Evolutionary conservation across 805 yeast species (phyloP).

Genomic region (Millerozyma acaciae): DNA sequence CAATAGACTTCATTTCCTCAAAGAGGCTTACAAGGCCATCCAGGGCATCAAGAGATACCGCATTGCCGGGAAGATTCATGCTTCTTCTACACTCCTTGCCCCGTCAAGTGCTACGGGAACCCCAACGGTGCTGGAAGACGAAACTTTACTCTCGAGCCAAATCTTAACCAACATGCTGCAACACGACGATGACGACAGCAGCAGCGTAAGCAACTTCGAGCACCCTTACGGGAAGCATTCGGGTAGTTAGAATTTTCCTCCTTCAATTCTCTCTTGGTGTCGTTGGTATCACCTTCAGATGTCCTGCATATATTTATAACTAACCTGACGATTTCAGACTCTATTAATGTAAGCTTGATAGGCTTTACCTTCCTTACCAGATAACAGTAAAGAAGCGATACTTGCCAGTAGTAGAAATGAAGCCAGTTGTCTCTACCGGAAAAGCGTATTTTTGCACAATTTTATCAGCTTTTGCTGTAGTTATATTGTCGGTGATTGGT

Average conservation of each 20-base stretch:
- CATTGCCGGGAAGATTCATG: slow-evolving; percentile 4
- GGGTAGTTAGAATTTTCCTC: too few species aligned
- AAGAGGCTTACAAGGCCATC: slow-evolving; percentile 24
- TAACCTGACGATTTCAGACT: too few species aligned
- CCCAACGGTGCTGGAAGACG: slow-evolving; percentile 9
- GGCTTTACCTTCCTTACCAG: too few species aligned
- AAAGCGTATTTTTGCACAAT: slow-evolving; percentile 96
- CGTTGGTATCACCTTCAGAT: too few species aligned
- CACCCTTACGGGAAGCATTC: not conserved
- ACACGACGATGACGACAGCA: slow-evolving; percentile 15
- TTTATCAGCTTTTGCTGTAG: slow-evolving; percentile 86
- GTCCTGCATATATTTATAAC: too few species aligned
- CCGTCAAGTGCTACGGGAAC: not conserved
- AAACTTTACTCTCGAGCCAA: slow-evolving; percentile 5
- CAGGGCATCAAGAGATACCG: slow-evolving; percentile 19
- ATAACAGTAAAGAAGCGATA: too few species aligned
- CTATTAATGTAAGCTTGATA: too few species aligned
- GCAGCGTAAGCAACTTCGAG: slow-evolving; percentile 11
- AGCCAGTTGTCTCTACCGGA: slow-evolving; percentile 52
- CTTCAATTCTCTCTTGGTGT: too few species aligned
- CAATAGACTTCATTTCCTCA: slow-evolving; percentile 24
- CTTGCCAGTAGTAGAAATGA: too few species aligned
- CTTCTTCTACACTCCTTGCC: not conserved
- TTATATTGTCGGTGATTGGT: slow-evolving; percentile 82
- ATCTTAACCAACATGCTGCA: slow-evolving; percentile 6